Evolutionary conservation across 2,329 filamentous ascomycete genomes (phyloP).

Genomic region (Gremmenia infestans): DNA sequence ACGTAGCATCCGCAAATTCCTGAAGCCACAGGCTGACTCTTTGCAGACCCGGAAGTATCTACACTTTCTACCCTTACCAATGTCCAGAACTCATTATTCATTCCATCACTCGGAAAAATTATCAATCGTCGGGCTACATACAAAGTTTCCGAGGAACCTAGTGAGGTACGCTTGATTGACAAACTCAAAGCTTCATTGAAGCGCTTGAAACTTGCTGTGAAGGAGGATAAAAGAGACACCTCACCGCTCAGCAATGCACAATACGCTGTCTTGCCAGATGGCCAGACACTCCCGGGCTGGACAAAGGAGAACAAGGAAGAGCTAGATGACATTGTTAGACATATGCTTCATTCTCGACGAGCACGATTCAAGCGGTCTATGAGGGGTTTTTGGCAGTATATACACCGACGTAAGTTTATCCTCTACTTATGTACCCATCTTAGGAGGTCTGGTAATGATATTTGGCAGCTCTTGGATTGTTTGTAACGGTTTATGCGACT

Average conservation of each 20-base stretch:
- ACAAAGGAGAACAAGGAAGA: constrained; percentile 65
- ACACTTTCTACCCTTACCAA: constrained; percentile 81
- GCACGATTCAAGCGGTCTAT: constrained; percentile 73
- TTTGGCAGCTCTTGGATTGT: constrained; percentile 61
- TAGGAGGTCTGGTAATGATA: not conserved
- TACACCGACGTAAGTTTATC: constrained; percentile 54
- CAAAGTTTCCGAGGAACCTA: constrained; percentile 13
- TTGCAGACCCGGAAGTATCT: constrained; percentile 72
- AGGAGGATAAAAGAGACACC: constrained; percentile 48
- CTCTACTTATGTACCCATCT: not conserved
- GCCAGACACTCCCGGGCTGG: constrained; percentile 70
- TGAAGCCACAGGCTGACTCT: constrained; percentile 21
- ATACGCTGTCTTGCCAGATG: constrained; percentile 75
- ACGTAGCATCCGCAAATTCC: constrained; percentile 27
- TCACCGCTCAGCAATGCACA: constrained; percentile 62
- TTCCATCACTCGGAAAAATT: constrained; percentile 69
- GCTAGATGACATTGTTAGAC: constrained; percentile 80
- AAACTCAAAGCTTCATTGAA: constrained; percentile 21
- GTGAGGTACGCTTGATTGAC: constrained; percentile 19
- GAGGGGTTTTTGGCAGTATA: constrained; percentile 76
- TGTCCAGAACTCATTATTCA: constrained; percentile 82
- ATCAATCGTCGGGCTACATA: constrained; percentile 57
- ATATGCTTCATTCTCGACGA: constrained; percentile 77
- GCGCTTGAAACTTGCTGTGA: constrained; percentile 6
- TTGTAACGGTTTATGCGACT: constrained; percentile 76